Conservation (phyloP, 1,284 basidiomycete genomes). For the Cryptococcus sp. region DNA sequence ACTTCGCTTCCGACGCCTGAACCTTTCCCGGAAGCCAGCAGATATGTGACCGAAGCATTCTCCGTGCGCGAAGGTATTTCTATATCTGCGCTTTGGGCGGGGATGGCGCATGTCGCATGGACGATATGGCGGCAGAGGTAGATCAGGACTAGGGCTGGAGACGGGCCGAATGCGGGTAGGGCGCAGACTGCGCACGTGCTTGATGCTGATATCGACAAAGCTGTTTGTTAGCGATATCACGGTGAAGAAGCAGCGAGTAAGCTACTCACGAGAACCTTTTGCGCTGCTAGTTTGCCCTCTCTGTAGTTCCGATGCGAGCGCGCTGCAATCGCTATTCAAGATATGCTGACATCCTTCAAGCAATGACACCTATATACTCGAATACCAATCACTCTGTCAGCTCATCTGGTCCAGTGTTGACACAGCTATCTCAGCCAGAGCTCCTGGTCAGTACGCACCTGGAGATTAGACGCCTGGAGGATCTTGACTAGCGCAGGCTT, state of each 20-base stretch:
- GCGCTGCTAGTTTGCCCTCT: conserved; percentile 75
- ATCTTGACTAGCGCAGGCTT: conserved; percentile 96
- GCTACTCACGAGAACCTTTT: conserved; percentile 65
- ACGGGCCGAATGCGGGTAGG: conserved; percentile 58
- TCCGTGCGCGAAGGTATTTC: conserved; percentile 48
- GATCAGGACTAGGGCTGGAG: conserved; percentile 58
- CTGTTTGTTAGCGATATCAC: conserved; percentile 3
- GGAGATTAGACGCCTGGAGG: conserved; percentile 88
- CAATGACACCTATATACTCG: conserved; percentile 66
- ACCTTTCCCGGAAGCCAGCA: conserved; percentile 72
- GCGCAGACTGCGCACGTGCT: conserved; percentile 68
- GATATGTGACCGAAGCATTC: conserved; percentile 52
- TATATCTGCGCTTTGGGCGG: conserved; percentile 28
- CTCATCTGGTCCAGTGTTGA: conserved; percentile 80
- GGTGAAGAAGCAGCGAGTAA: background rate
- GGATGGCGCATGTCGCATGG: conserved; percentile 66
- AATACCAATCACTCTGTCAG: conserved; percentile 91
- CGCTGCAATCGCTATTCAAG: conserved; percentile 74
- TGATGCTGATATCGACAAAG: conserved; percentile 56
- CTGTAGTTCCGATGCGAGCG: conserved; percentile 70
- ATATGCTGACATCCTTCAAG: conserved; percentile 88
- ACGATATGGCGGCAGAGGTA: conserved; percentile 86
- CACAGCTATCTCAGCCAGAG: conserved; percentile 75
- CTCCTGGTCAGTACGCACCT: conserved; percentile 42
- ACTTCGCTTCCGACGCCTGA: conserved; percentile 9